Evolutionary conservation across 2,329 filamentous ascomycete genomes (phyloP).

Genomic region (Dothideomycetes sp.): DNA sequence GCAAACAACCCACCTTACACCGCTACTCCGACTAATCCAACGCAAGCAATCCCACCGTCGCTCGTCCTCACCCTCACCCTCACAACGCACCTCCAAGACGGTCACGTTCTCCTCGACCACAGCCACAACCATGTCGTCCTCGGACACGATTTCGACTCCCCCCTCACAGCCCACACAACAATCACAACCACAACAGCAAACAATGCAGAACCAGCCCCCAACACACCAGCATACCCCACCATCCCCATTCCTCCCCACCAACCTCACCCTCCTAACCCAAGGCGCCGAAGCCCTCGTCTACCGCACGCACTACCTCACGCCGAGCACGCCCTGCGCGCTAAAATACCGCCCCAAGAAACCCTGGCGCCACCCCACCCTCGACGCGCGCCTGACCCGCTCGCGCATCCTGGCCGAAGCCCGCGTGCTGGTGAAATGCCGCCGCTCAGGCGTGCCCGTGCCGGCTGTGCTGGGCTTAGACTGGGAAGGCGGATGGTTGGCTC

Average conservation of each 20-base stretch:
- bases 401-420: constrained; percentile 83
- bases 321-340: constrained; percentile 60
- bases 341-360: constrained; percentile 88
- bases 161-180: no score
- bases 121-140: background rate
- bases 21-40: background rate
- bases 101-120: background rate
- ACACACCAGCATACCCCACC: background rate
- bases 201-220: background rate
- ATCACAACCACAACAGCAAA: background rate
- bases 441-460: constrained; percentile 73
- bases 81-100: no score
- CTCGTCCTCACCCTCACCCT: no score
- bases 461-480: constrained; percentile 61
- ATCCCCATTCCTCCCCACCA: background rate
- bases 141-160: background rate
- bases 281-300: constrained; percentile 94
- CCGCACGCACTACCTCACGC: constrained; percentile 66
- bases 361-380: constrained; percentile 83
- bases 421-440: constrained; percentile 66
- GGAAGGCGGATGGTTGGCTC: constrained; percentile 59
- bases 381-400: constrained; percentile 74
- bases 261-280: constrained; percentile 60
- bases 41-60: background rate
- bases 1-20: background rate